Conservation (phyloP, 768 basidiomycete genomes). For the Chalciporus pseudorubinellus region DNA sequence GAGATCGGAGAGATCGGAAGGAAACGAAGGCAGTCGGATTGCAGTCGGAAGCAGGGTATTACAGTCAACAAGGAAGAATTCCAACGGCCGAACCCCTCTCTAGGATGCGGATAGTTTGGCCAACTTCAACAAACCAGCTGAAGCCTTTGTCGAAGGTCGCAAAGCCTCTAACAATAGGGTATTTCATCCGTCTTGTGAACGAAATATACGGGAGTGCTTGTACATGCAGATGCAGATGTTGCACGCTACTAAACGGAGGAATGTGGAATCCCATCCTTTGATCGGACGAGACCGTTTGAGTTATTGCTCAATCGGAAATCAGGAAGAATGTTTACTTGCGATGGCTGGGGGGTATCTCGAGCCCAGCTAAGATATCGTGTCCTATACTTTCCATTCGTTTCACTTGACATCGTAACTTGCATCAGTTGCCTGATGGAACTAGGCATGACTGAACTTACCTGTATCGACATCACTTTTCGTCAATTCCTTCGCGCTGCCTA, state of each 20-base stretch:
- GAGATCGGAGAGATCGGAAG: neutral
- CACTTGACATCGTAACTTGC: slow-evolving; percentile 31
- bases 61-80: slow-evolving; percentile 44
- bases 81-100: slow-evolving; percentile 51
- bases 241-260: slow-evolving; percentile 69
- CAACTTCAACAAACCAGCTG: slow-evolving; percentile 68
- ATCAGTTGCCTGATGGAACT: slow-evolving; percentile 20
- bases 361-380: slow-evolving; percentile 46
- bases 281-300: neutral
- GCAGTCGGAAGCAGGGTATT: neutral
- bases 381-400: slow-evolving; percentile 51
- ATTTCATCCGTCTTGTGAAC: slow-evolving; percentile 39
- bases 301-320: neutral
- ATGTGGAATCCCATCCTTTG: slow-evolving; percentile 78
- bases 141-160: slow-evolving; percentile 56
- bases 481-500: slow-evolving; percentile 58
- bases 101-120: slow-evolving; percentile 59
- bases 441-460: slow-evolving; percentile 37
- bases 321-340: slow-evolving; percentile 41
- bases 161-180: slow-evolving; percentile 42
- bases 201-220: slow-evolving; percentile 65
- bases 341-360: slow-evolving; percentile 39
- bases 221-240: slow-evolving; percentile 75
- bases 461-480: slow-evolving; percentile 43
- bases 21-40: too few species aligned